A percentile compares a stretch with the other conserved stretches of the same genome.
These are phyloP conservation scores for Mucor ambiguus DNA, from an alignment of 371 early-diverging fungal species.

Conservation along the genomic window DNA sequence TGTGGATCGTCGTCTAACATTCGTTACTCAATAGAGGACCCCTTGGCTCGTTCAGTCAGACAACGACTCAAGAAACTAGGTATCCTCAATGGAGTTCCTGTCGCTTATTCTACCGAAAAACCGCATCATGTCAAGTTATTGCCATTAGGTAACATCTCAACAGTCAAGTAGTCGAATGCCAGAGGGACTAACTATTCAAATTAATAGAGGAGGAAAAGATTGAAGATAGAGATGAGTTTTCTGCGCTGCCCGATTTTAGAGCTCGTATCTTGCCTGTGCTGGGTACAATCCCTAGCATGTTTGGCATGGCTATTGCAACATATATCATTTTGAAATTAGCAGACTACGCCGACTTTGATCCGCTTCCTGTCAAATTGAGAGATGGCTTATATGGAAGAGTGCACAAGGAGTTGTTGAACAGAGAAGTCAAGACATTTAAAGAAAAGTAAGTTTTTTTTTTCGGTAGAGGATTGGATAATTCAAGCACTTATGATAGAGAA, in stretches of 20 bases:
- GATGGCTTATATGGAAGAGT: conserved; percentile 72
- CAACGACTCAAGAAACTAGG: conserved; percentile 69
- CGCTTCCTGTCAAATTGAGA: conserved; percentile 81
- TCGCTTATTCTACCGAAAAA: conserved; percentile 93
- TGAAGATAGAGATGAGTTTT: conserved; percentile 84
- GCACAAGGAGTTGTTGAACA: conserved; percentile 71
- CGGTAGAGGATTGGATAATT: no score
- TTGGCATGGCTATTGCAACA: conserved; percentile 91
- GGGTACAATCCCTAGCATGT: conserved; percentile 91
- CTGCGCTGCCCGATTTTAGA: conserved; percentile 88
- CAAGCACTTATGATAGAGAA: not conserved
- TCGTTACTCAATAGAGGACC: conserved; percentile 73
- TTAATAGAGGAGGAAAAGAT: conserved; percentile 73
- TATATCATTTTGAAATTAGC: conserved; percentile 82
- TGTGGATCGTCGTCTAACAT: no score
- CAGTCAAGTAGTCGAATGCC: not conserved
- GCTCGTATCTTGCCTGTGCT: conserved; percentile 87
- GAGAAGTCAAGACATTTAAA: conserved; percentile 59
- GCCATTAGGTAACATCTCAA: conserved; percentile 53
- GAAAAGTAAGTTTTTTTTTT: conserved; percentile 49
- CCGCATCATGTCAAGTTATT: conserved; percentile 81
- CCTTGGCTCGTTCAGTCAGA: conserved; percentile 86
- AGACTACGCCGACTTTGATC: conserved; percentile 71
- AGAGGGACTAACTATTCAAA: not conserved
- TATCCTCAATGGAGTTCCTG: conserved; percentile 76